A percentile compares a stretch with the other conserved stretches of the same genome.
Evolutionary conservation across 352 stramenopile species (phyloP).

Genomic region (Peronosclerospora sorghi): DNA sequence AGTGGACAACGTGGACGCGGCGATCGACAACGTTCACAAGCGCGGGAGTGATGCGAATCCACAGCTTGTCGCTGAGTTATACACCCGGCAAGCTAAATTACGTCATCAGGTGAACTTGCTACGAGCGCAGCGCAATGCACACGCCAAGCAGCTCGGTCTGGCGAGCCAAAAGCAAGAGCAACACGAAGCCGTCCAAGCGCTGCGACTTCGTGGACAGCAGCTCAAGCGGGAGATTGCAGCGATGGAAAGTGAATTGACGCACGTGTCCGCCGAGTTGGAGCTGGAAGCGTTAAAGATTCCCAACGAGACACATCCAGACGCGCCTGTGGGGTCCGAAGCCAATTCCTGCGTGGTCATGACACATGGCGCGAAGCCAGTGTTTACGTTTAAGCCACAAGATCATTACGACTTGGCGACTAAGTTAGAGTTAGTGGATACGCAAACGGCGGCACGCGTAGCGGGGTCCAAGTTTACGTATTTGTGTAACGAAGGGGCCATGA

Average conservation of each 20-base stretch:
- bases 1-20: conserved; percentile 36
- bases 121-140: conserved; percentile 50
- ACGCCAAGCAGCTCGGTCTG: conserved; percentile 49
- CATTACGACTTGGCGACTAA: conserved; percentile 60
- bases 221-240: conserved; percentile 45
- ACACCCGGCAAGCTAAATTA: conserved; percentile 42
- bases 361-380: conserved; percentile 45
- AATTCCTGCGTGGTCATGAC: conserved; percentile 39
- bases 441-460: conserved; percentile 47
- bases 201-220: conserved; percentile 31
- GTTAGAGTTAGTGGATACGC: conserved; percentile 67
- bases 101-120: conserved; percentile 47
- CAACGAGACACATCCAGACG: conserved; percentile 66
- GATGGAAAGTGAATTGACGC: conserved; percentile 28
- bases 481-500: conserved; percentile 80
- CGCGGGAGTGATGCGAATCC: conserved; percentile 58
- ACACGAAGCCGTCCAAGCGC: conserved; percentile 4
- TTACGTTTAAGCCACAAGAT: conserved; percentile 52
- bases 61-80: conserved; percentile 48
- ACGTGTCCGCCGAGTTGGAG: conserved; percentile 41
- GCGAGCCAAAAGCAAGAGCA: conserved; percentile 28
- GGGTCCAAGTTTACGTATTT: conserved; percentile 81
- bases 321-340: conserved; percentile 45
- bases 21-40: conserved; percentile 49
- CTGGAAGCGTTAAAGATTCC: conserved; percentile 63